Percentiles rank a stretch among this genome's conserved stretches.
Conservation (phyloP, 345 rosid species). For the Durio zibethinus region DNA sequence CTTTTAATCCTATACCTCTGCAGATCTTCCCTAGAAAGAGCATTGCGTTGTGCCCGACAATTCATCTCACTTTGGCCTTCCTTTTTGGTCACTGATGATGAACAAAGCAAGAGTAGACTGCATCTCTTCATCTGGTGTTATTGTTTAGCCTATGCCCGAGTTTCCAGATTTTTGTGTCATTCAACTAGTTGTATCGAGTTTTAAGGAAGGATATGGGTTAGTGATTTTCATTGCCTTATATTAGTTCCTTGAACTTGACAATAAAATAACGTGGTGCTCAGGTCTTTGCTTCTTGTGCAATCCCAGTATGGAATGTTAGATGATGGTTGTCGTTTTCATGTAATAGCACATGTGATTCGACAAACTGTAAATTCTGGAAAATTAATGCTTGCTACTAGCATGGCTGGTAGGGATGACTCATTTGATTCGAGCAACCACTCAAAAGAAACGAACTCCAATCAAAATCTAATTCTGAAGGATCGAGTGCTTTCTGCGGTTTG, state of each 20-base stretch:
- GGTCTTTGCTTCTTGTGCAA: slow-evolving; percentile 79
- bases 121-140: slow-evolving; percentile 82
- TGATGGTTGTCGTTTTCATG: slow-evolving; percentile 92
- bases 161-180: neutral
- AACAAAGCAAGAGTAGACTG: slow-evolving; percentile 82
- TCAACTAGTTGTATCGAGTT: neutral
- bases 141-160: neutral
- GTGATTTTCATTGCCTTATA: slow-evolving; percentile 9
- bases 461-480: slow-evolving; percentile 83
- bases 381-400: slow-evolving; percentile 70
- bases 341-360: slow-evolving; percentile 80
- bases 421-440: slow-evolving; percentile 55
- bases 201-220: neutral
- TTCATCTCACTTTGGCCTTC: slow-evolving; percentile 78
- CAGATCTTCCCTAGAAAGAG: slow-evolving; percentile 76
- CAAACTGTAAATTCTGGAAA: slow-evolving; percentile 85
- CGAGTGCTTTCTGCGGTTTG: slow-evolving; percentile 76
- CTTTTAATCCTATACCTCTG: slow-evolving; percentile 78
- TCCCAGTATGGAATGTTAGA: slow-evolving; percentile 73
- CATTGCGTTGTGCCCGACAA: slow-evolving; percentile 83
- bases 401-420: slow-evolving; percentile 67
- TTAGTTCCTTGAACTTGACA: slow-evolving; percentile 19
- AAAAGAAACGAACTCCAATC: slow-evolving; percentile 63
- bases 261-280: slow-evolving; percentile 26
- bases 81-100: slow-evolving; percentile 74